These are phyloP conservation scores for Termitomyces sp. DNA, from an alignment of 768 basidiomycete genomes.

Conservation along the genomic window DNA sequence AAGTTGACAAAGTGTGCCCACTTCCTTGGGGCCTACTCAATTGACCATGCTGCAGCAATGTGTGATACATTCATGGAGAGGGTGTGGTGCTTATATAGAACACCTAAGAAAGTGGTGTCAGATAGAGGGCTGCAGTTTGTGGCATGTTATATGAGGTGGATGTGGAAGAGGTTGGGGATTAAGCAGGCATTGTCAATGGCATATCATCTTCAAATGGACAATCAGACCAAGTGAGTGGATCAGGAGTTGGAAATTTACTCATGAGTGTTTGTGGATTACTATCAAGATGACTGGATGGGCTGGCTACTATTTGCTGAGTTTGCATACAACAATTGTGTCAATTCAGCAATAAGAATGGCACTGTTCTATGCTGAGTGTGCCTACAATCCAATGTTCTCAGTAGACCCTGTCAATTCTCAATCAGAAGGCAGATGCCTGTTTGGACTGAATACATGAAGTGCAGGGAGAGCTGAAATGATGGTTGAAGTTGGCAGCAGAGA, in stretches of 20 bases:
- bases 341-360: background rate
- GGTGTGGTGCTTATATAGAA: too few relatives aligned
- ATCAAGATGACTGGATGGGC: background rate
- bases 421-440: background rate
- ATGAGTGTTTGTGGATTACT: too few relatives aligned
- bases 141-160: background rate
- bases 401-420: background rate
- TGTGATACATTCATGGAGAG: too few relatives aligned
- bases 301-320: too few relatives aligned
- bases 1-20: background rate
- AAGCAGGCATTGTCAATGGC: too few relatives aligned
- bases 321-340: background rate
- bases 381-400: background rate
- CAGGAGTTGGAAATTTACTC: too few relatives aligned
- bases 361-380: background rate
- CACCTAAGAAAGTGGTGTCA: background rate
- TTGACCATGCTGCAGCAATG: background rate
- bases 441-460: too few relatives aligned
- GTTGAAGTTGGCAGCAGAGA: too few relatives aligned
- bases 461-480: too few relatives aligned
- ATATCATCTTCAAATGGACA: too few relatives aligned
- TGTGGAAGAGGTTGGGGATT: too few relatives aligned
- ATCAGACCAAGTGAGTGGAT: too few relatives aligned
- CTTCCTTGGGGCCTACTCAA: background rate
- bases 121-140: background rate